Evolutionary conservation across 1,284 basidiomycete genomes (phyloP).

Genomic region (Melampsora americana): DNA sequence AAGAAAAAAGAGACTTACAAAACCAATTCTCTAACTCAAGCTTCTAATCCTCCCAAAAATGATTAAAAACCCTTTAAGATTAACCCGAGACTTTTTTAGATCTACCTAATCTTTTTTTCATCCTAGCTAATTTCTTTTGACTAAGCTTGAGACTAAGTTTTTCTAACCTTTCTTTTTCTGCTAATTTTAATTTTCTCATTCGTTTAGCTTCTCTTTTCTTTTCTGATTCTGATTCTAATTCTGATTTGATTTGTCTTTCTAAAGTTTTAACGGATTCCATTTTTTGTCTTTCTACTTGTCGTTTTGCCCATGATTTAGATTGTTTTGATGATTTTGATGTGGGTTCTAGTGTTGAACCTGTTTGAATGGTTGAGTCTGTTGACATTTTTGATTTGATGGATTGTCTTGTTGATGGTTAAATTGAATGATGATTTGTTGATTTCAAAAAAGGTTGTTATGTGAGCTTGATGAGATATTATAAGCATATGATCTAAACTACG

Average conservation of each 20-base stretch:
- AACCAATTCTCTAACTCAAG: too few species aligned
- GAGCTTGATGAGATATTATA: too few species aligned
- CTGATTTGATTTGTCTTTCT: conserved; percentile 4
- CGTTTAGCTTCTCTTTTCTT: not conserved
- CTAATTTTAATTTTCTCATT: not conserved
- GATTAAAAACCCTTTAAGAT: not conserved
- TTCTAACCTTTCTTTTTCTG: conserved; percentile 1
- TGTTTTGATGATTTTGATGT: not conserved
- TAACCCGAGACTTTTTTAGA: not conserved
- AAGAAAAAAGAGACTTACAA: too few species aligned
- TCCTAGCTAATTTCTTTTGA: conserved; percentile 9
- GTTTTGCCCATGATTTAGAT: conserved; percentile 8
- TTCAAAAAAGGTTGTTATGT: too few species aligned
- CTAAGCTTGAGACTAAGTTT: conserved; percentile 3
- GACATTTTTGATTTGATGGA: not conserved
- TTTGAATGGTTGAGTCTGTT: not conserved
- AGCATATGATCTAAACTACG: too few species aligned
- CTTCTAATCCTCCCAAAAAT: too few species aligned
- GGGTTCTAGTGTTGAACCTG: not conserved
- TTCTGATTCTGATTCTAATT: not conserved
- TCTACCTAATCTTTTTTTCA: not conserved
- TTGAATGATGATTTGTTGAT: too few species aligned
- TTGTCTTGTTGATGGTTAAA: too few species aligned
- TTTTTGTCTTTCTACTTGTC: not conserved
- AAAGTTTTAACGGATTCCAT: not conserved